Conservation (phyloP, 139 green algal genomes). For the Mesotaenium endlicherianum region DNA sequence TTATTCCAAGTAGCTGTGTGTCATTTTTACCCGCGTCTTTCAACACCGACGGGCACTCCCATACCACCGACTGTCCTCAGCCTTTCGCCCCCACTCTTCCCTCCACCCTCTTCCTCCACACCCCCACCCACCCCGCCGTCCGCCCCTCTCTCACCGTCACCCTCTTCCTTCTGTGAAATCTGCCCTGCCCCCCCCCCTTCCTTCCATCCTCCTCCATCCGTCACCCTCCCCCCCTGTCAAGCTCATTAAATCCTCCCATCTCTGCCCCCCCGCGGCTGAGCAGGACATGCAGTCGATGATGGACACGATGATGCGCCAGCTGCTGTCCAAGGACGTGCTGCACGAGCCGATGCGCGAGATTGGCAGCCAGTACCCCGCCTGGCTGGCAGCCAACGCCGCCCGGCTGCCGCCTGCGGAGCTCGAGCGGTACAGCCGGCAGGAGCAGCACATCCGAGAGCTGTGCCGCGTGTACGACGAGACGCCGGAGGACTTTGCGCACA, state of each 20-base stretch:
- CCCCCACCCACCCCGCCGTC: not conserved
- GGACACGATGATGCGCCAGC: conserved; percentile 56
- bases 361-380: conserved; percentile 48
- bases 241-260: no score
- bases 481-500: conserved; percentile 42
- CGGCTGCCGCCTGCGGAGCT: conserved; percentile 38
- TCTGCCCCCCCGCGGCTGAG: not conserved
- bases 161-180: not conserved
- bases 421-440: conserved; percentile 50
- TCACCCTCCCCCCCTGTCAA: not conserved
- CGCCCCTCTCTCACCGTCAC: not conserved
- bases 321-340: conserved; percentile 59
- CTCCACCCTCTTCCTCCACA: not conserved
- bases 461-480: conserved; percentile 41
- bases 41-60: no score
- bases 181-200: not conserved
- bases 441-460: conserved; percentile 30
- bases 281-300: conserved; percentile 55
- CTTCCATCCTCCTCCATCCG: not conserved
- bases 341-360: conserved; percentile 58
- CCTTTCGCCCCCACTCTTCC: not conserved
- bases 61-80: no score
- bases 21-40: no score
- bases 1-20: no score
- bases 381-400: conserved; percentile 47